Percentiles rank a stretch among this genome's conserved stretches.
Conservation (phyloP, 164 flowering plant genomes). For the Tinospora cordifolia region DNA sequence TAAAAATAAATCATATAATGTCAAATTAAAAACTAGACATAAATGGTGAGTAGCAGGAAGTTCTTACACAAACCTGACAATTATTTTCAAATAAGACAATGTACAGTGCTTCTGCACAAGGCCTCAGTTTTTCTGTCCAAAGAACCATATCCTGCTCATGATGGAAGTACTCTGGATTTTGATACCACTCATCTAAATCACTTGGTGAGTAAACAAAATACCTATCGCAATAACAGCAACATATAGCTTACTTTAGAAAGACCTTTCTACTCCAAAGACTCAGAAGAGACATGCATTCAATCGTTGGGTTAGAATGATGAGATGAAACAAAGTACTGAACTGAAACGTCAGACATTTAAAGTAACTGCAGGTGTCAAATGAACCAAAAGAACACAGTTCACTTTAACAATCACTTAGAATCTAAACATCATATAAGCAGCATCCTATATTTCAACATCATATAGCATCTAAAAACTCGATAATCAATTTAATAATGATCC, state of each 20-base stretch:
- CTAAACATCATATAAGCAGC: no score
- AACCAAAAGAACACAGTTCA: no score
- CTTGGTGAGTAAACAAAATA: constrained; percentile 74
- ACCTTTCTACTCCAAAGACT: background rate
- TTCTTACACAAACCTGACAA: constrained; percentile 50
- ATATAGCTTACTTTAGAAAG: constrained; percentile 6
- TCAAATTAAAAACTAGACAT: background rate
- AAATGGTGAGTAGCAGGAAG: constrained; percentile 4
- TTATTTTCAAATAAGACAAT: constrained; percentile 89
- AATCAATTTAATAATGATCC: no score
- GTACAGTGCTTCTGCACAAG: constrained; percentile 97
- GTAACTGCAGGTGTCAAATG: no score
- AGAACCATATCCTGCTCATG: constrained; percentile 97
- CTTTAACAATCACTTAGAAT: no score
- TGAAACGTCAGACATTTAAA: no score
- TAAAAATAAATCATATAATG: background rate
- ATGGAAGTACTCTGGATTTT: constrained; percentile 82
- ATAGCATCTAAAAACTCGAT: no score
- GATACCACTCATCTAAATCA: constrained; percentile 88
- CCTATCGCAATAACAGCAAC: constrained; percentile 35
- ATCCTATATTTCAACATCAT: no score
- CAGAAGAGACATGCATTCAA: background rate
- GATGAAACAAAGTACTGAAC: background rate
- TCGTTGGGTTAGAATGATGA: background rate
- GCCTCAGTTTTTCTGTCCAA: constrained; percentile 91